A percentile compares a stretch with the other conserved stretches of the same genome.
These are phyloP conservation scores for Inga leiocalycina DNA, from an alignment of 306 rosid species.

Conservation along the genomic window DNA sequence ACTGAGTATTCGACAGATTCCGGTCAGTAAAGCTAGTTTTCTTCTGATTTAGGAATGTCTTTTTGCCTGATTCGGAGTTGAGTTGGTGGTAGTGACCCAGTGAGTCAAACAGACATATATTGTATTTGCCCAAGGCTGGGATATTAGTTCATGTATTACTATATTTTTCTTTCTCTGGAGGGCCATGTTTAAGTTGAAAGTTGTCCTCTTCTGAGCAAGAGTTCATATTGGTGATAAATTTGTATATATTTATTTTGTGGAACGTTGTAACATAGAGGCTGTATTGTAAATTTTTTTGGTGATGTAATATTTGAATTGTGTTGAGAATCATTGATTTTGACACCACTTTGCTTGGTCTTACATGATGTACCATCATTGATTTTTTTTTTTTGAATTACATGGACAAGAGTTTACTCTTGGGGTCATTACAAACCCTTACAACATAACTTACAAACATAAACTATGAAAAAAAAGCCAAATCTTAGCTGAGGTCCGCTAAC, in stretches of 20 bases:
- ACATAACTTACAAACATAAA: too few species aligned
- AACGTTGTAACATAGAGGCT: not conserved
- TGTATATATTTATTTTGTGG: not conserved
- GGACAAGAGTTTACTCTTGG: too few species aligned
- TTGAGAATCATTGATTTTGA: not conserved
- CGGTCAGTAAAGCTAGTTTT: slow-evolving; percentile 16
- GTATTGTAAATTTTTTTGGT: not conserved
- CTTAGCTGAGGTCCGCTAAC: too few species aligned
- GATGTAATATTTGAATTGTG: slow-evolving; percentile 15
- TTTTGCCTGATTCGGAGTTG: not conserved
- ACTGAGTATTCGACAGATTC: slow-evolving; percentile 16
- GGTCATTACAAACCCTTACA: too few species aligned
- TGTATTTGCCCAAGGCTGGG: slow-evolving; percentile 22
- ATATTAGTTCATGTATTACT: slow-evolving; percentile 15
- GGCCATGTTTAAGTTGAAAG: not conserved
- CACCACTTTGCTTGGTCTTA: not conserved
- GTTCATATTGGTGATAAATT: not conserved
- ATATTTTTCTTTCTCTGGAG: slow-evolving; percentile 22
- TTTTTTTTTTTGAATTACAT: too few species aligned
- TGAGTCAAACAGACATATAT: slow-evolving; percentile 15
- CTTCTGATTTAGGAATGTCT: not conserved
- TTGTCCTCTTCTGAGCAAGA: not conserved
- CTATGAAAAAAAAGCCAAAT: too few species aligned
- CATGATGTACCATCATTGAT: not conserved
- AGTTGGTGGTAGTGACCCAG: slow-evolving; percentile 20